These are phyloP conservation scores for Penicillium coprophilum DNA, from an alignment of 495 filamentous ascomycete species.

Conservation along the genomic window DNA sequence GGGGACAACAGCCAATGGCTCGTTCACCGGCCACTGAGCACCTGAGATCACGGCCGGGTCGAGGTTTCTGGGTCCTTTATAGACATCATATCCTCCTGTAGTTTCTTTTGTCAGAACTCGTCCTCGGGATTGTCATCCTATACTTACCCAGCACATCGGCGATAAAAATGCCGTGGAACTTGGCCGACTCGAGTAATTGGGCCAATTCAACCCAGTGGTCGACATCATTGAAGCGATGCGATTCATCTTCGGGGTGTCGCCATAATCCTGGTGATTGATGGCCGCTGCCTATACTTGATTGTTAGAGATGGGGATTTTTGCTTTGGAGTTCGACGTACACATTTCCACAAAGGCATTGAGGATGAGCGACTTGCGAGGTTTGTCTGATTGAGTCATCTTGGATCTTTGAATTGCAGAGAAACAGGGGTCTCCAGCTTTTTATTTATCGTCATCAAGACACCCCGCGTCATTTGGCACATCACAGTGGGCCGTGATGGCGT, in stretches of 20 bases:
- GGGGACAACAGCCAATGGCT: constrained; percentile 44
- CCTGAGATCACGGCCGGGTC: constrained; percentile 58
- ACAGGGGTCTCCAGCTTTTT: too few species aligned
- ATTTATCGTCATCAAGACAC: constrained; percentile 8
- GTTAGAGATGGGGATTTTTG: constrained; percentile 1
- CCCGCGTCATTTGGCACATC: constrained; percentile 29
- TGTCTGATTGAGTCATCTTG: constrained; percentile 6
- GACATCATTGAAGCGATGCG: constrained; percentile 53
- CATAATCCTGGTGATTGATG: constrained; percentile 56
- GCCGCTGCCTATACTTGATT: constrained; percentile 39
- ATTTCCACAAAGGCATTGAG: constrained; percentile 63
- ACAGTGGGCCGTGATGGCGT: constrained; percentile 46
- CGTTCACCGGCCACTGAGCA: constrained; percentile 67
- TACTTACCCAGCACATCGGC: constrained; percentile 49
- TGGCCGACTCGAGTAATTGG: constrained; percentile 47
- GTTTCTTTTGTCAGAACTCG: neutral
- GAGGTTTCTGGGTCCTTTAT: constrained; percentile 57
- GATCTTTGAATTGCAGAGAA: too few species aligned
- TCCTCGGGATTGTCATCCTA: neutral
- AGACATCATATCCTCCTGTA: constrained; percentile 63
- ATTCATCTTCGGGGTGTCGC: constrained; percentile 54
- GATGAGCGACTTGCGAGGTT: constrained; percentile 49
- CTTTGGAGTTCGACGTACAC: constrained; percentile 31
- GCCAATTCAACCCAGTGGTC: constrained; percentile 52
- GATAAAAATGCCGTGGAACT: constrained; percentile 59